Evolutionary conservation across 805 yeast genomes (phyloP).

Genomic region (Wickerhamomyces sydowiorum): DNA sequence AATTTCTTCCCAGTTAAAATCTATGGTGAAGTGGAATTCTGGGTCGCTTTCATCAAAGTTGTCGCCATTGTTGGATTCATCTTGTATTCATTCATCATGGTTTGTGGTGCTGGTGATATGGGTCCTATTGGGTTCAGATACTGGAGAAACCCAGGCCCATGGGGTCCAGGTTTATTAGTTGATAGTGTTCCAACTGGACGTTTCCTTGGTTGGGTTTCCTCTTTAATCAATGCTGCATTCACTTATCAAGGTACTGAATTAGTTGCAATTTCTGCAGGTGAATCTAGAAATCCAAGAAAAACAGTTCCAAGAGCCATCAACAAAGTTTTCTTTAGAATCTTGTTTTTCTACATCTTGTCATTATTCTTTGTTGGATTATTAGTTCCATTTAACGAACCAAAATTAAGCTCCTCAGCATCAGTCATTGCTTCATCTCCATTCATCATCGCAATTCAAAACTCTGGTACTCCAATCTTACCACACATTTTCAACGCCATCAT

Average conservation of each 20-base stretch:
- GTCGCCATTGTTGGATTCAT: slow-evolving; percentile 51
- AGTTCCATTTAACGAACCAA: slow-evolving; percentile 57
- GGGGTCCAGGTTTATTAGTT: slow-evolving; percentile 52
- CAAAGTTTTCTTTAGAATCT: slow-evolving; percentile 58
- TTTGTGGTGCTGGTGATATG: slow-evolving; percentile 48
- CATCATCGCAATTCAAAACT: slow-evolving; percentile 56
- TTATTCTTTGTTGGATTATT: slow-evolving; percentile 59
- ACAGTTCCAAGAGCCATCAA: slow-evolving; percentile 63
- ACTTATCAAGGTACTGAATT: slow-evolving; percentile 57
- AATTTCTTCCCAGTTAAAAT: slow-evolving; percentile 50
- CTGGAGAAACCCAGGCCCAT: slow-evolving; percentile 65
- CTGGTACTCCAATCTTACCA: slow-evolving; percentile 59
- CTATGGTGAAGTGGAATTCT: slow-evolving; percentile 52
- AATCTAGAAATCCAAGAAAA: slow-evolving; percentile 57
- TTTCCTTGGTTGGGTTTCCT: slow-evolving; percentile 49
- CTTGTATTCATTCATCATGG: slow-evolving; percentile 47
- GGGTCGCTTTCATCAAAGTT: slow-evolving; percentile 49
- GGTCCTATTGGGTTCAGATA: slow-evolving; percentile 61
- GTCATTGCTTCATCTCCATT: slow-evolving; percentile 58
- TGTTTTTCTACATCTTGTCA: slow-evolving; percentile 53
- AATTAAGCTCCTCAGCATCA: slow-evolving; percentile 27
- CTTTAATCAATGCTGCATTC: slow-evolving; percentile 50
- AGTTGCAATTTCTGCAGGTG: slow-evolving; percentile 56
- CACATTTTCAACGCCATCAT: slow-evolving; percentile 64
- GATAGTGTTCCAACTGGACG: slow-evolving; percentile 35